A percentile compares a stretch with the other conserved stretches of the same genome.
Evolutionary conservation across 2,329 filamentous ascomycete species (phyloP).

Genomic region (Chaetomiaceae sp.): DNA sequence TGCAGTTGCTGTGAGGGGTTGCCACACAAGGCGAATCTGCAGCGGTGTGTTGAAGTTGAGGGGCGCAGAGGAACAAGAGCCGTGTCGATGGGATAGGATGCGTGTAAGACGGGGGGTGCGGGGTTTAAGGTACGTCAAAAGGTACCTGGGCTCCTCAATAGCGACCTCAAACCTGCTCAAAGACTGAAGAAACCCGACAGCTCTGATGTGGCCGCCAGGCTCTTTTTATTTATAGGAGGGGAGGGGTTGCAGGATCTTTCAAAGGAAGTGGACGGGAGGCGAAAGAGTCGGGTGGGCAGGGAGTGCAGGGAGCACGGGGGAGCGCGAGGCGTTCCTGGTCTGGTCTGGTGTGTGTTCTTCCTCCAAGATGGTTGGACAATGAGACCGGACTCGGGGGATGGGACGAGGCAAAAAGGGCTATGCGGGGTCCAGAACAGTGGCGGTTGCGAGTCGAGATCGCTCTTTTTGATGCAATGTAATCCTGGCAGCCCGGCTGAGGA

Average conservation of each 20-base stretch:
- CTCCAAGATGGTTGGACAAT: too few species aligned
- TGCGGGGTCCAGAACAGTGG: slow-evolving; percentile 19
- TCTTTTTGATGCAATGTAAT: slow-evolving; percentile 20
- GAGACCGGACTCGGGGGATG: slow-evolving; percentile 1
- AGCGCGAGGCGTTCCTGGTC: slow-evolving; percentile 5
- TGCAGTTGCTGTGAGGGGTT: not conserved
- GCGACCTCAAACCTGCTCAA: slow-evolving; percentile 32
- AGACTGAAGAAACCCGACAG: slow-evolving; percentile 17
- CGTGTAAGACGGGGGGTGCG: slow-evolving; percentile 12
- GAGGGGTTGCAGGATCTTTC: slow-evolving; percentile 1
- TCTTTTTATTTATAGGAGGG: slow-evolving; percentile 20
- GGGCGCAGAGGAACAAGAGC: too few species aligned
- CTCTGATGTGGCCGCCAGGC: slow-evolving; percentile 18
- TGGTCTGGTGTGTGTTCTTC: too few species aligned
- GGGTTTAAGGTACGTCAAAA: slow-evolving; percentile 27
- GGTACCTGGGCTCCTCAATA: slow-evolving; percentile 34
- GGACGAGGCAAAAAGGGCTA: slow-evolving; percentile 9
- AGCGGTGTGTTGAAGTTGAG: too few species aligned
- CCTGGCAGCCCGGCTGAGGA: slow-evolving; percentile 11
- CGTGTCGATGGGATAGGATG: not conserved
- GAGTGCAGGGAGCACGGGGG: too few species aligned
- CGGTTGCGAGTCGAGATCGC: slow-evolving; percentile 26
- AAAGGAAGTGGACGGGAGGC: too few species aligned
- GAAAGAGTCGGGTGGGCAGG: not conserved
- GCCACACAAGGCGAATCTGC: not conserved